A percentile compares a stretch with the other conserved stretches of the same genome.
Evolutionary conservation across 441 rosid genomes (phyloP).

Genomic region (Corymbia calophylla): DNA sequence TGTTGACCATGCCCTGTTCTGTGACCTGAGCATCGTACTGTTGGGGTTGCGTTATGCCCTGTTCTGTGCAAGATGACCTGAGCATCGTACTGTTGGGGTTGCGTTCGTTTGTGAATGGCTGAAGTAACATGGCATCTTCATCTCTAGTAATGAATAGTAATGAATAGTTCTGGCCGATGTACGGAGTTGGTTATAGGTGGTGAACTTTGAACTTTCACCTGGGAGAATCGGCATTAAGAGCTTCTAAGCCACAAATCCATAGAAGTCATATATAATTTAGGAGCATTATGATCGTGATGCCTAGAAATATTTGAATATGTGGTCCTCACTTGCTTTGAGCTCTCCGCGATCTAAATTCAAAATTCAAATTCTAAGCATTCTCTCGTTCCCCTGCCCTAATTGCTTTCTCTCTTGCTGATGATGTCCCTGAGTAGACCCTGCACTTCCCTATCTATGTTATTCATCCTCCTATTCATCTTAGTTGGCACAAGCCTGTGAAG

Average conservation of each 20-base stretch:
- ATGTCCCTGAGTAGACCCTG: neutral
- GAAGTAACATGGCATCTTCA: slow-evolving; percentile 39
- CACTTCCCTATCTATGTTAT: neutral
- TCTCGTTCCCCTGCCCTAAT: slow-evolving; percentile 14
- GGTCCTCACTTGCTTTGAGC: neutral
- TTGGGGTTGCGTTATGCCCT: slow-evolving; percentile 6
- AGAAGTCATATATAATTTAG: too few relatives aligned
- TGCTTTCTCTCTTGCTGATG: slow-evolving; percentile 14
- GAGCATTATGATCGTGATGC: too few relatives aligned
- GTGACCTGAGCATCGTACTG: slow-evolving; percentile 9
- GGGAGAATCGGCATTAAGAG: too few relatives aligned
- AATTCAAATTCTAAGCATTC: too few relatives aligned
- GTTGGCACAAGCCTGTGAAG: neutral
- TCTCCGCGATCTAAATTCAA: too few relatives aligned
- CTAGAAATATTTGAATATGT: too few relatives aligned
- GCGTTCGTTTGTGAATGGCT: slow-evolving; percentile 21
- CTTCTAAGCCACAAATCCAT: too few relatives aligned
- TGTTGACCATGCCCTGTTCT: too few relatives aligned
- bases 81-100: slow-evolving; percentile 18
- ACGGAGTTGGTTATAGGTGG: neutral
- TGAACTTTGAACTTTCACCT: too few relatives aligned
- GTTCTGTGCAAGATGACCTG: neutral
- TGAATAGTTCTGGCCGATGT: slow-evolving; percentile 46
- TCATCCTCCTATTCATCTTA: neutral
- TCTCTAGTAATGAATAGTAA: slow-evolving; percentile 34